These are phyloP conservation scores for Acacia pycnantha DNA, from an alignment of 331 rosid genomes.

Conservation along the genomic window DNA sequence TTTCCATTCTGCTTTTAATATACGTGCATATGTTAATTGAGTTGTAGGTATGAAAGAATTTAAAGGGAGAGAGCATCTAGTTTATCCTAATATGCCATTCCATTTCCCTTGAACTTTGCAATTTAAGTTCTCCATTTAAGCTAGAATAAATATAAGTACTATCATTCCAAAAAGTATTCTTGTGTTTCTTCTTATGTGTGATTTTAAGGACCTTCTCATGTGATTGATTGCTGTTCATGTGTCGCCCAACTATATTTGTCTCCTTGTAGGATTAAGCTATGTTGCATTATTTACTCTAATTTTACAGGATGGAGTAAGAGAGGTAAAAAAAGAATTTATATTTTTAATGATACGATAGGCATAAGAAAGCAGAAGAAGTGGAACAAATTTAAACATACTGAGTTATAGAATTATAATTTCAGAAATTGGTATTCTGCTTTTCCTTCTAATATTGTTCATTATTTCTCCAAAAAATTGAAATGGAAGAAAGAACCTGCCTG, in stretches of 20 bases:
- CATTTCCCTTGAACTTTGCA: not conserved
- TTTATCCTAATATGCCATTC: not conserved
- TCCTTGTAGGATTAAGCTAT: not conserved
- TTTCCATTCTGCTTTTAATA: slow-evolving; percentile 23
- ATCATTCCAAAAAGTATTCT: not conserved
- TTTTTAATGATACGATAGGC: not conserved
- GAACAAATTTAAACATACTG: not conserved
- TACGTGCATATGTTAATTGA: slow-evolving; percentile 12
- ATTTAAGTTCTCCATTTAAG: not conserved
- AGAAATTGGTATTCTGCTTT: not conserved
- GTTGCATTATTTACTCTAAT: not conserved
- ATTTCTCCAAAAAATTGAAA: not conserved
- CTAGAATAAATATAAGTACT: not conserved
- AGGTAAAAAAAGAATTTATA: not conserved
- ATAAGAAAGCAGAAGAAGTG: not conserved
- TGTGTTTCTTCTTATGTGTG: not conserved
- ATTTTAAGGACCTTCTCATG: not conserved
- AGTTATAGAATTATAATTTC: not conserved
- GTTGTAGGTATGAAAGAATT: slow-evolving; percentile 18
- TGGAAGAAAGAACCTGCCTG: not conserved
- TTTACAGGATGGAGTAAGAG: not conserved
- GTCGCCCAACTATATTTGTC: not conserved
- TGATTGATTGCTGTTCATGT: slow-evolving; percentile 4
- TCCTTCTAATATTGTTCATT: not conserved
- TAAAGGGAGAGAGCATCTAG: not conserved